Percentiles rank a stretch among this genome's conserved stretches.
Evolutionary conservation across 192 early-diverging fungal species (phyloP).

Genomic region (Helicostylum pulchrum): DNA sequence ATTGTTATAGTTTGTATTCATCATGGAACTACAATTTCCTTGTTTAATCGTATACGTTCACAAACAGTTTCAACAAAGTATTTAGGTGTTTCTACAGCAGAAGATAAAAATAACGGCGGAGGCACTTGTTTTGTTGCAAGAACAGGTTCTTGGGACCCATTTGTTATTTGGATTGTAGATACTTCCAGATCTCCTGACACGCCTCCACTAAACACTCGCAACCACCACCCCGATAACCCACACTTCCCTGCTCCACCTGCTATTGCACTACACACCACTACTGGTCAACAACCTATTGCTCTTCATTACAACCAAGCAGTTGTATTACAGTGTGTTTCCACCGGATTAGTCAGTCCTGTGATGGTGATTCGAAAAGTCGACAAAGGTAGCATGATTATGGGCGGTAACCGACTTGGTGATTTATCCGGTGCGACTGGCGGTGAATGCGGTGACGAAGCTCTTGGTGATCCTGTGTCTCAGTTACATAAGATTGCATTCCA

Average conservation of each 20-base stretch:
- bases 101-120: slow-evolving; percentile 24
- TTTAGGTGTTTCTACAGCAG: slow-evolving; percentile 56
- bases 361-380: slow-evolving; percentile 85
- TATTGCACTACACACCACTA: slow-evolving; percentile 60
- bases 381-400: slow-evolving; percentile 75
- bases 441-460: slow-evolving; percentile 48
- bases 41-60: slow-evolving; percentile 88
- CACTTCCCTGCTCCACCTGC: slow-evolving; percentile 26
- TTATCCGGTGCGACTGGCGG: slow-evolving; percentile 25
- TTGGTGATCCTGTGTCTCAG: slow-evolving; percentile 89
- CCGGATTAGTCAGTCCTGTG: slow-evolving; percentile 79
- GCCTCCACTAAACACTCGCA: slow-evolving; percentile 9
- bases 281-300: slow-evolving; percentile 52
- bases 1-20: slow-evolving; percentile 63
- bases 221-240: slow-evolving; percentile 6
- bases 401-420: slow-evolving; percentile 50
- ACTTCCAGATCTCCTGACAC: slow-evolving; percentile 38
- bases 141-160: slow-evolving; percentile 80
- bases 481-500: slow-evolving; percentile 91
- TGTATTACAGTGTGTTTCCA: slow-evolving; percentile 81
- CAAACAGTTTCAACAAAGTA: slow-evolving; percentile 92
- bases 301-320: slow-evolving; percentile 86
- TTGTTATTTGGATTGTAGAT: slow-evolving; percentile 82
- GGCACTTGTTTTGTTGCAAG: slow-evolving; percentile 73
- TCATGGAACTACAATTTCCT: slow-evolving; percentile 79